Evolutionary conservation across 352 stramenopile species (phyloP), one percentile per base, ranked within the genome.

Genomic region (Pythium volutum): DNA sequence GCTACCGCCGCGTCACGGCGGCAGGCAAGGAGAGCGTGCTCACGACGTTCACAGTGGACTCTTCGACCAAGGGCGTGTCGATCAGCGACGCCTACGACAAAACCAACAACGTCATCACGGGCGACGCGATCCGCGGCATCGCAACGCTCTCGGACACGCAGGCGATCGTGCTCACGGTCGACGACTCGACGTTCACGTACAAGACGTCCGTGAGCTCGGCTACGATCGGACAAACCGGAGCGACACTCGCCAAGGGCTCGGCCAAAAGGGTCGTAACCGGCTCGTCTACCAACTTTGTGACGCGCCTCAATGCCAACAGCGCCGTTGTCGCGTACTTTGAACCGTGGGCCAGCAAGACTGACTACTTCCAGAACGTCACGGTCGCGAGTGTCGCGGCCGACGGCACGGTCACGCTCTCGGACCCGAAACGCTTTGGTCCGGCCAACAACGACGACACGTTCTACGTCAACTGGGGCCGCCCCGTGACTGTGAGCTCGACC

Each of bases 301-400:
- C 59, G 2, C 49, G 56, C 1, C 59, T 89, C 14, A 71, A 66
- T 7, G 63, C 55, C 16, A 66, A 70, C 10, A 43, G 64, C 0
- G 86, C 88, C 15, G 67, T 84, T 10, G 57, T 81, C 34, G 67
- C 68, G 7, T 88, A 76, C 70, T 91, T 79, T 55, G 67, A 82
- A 10, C 2, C 52, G 8, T 86, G 69, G 43, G n/a, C 45, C 12
- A 18, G 39, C 22, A 48, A 23, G 9, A 6, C 6, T 0, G 3
- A 31, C n/a, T 87, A 71, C 41, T 59, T 47, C 26, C 79, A 91
- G 55, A 50, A 39, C 11, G 67, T 80, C 25, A 69, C 68, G 20
- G 74, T 79, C 29, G 80, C 75, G 18, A 55, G 57, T 4, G 61
- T 91, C 0, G 64, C n/a, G 10, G 12, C 39, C 11, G 59, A 76